Conservation (phyloP, 208 protist genomes). For the Leishmania martiniquensis region DNA sequence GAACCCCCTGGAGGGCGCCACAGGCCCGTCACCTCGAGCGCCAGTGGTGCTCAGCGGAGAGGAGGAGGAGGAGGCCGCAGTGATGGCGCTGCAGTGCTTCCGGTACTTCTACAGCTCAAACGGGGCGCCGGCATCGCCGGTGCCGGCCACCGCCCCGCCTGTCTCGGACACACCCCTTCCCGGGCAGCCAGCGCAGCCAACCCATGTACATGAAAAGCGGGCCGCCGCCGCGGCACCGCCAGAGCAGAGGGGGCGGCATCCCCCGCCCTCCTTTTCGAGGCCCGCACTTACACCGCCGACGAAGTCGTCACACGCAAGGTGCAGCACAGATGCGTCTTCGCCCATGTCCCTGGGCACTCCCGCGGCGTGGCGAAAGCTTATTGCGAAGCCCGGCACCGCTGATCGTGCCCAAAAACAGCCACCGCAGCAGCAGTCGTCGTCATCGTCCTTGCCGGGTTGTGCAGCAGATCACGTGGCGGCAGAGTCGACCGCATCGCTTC, state of each 20-base stretch:
- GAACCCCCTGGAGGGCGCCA: not conserved
- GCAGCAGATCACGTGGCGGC: not conserved
- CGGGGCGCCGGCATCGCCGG: not conserved
- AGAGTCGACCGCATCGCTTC: not conserved
- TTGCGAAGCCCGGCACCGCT: conserved; percentile 7
- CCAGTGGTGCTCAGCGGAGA: conserved; percentile 5
- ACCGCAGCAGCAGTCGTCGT: not conserved
- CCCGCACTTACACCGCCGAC: not conserved
- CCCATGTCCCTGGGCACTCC: conserved; percentile 14
- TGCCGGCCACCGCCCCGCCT: not conserved
- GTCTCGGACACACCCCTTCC: not conserved
- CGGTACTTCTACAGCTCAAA: conserved; percentile 21
- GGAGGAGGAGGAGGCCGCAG: conserved; percentile 11
- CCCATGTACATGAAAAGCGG: not conserved
- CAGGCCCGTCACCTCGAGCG: not conserved
- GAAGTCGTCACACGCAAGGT: not conserved
- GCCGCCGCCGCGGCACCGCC: not conserved
- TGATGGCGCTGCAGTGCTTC: conserved; percentile 22
- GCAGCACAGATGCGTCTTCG: conserved; percentile 3
- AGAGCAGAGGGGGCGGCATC: not conserved
- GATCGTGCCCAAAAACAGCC: not conserved
- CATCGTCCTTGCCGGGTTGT: not conserved
- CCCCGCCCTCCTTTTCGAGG: not conserved
- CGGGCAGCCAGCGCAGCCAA: not conserved
- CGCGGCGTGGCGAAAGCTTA: conserved; percentile 27